Percentiles rank a stretch among this genome's conserved stretches.
phyloP scores from a whole-genome alignment of 2,329 filamentous ascomycete species.

The Cryphonectria japonica region DNA sequence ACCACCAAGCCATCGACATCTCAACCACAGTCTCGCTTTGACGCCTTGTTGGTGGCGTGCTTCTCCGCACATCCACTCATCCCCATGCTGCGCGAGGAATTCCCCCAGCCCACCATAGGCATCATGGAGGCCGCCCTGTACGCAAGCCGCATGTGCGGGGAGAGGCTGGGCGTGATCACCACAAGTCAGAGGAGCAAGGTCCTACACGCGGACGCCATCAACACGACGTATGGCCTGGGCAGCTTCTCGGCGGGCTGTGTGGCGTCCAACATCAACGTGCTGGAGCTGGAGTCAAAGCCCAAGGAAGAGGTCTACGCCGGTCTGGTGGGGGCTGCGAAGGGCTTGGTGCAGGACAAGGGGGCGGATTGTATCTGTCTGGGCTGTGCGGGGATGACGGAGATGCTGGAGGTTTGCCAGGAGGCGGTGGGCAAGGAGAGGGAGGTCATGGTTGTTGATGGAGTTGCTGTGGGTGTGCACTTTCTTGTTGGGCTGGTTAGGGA shows the following conservation, averaged over 20 bases:
- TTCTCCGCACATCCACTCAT: conserved; percentile 53
- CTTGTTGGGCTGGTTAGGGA: conserved; percentile 49
- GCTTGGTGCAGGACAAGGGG: conserved; percentile 41
- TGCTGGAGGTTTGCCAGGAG: conserved; percentile 49
- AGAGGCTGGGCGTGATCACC: conserved; percentile 49
- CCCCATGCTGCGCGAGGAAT: conserved; percentile 50
- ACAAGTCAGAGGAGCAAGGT: conserved; percentile 45
- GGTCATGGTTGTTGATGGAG: conserved; percentile 55
- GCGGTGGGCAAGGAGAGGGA: conserved; percentile 47
- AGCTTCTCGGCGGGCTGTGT: conserved; percentile 48
- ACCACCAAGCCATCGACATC: neutral
- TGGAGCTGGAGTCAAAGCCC: conserved; percentile 48
- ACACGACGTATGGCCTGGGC: conserved; percentile 44
- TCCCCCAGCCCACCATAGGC: conserved; percentile 48
- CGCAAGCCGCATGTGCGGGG: conserved; percentile 52
- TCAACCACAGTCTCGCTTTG: conserved; percentile 37
- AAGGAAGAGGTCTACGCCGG: conserved; percentile 43
- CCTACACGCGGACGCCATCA: conserved; percentile 45
- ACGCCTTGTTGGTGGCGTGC: conserved; percentile 53
- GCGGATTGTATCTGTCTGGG: conserved; percentile 46
- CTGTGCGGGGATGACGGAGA: conserved; percentile 53
- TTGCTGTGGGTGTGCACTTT: conserved; percentile 51
- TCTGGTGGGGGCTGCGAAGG: conserved; percentile 44
- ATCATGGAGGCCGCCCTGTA: conserved; percentile 56
- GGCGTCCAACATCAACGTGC: conserved; percentile 44